Evolutionary conservation across 495 filamentous ascomycete species (phyloP).

Genomic region (Achaetomiella virescens): DNA sequence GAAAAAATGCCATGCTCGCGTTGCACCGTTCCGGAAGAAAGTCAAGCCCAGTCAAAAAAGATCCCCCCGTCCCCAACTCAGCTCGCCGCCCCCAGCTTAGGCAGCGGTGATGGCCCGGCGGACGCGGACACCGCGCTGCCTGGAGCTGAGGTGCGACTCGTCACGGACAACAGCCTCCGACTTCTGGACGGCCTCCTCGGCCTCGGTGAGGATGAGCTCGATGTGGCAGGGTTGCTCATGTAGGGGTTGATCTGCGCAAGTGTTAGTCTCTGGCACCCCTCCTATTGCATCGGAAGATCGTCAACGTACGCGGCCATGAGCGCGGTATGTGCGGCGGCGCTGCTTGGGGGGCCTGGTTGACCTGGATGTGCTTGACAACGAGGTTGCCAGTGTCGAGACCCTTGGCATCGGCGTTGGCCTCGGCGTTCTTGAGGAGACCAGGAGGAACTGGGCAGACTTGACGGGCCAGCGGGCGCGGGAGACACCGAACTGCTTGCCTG

Average conservation of each 20-base stretch:
- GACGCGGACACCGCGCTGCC: constrained; percentile 78
- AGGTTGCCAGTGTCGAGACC: constrained; percentile 96
- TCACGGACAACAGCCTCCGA: constrained; percentile 57
- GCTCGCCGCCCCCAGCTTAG: constrained; percentile 39
- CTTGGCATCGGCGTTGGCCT: constrained; percentile 98
- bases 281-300: constrained; percentile 1
- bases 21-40: constrained; percentile 37
- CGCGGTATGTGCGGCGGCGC: constrained; percentile 95
- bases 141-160: constrained; percentile 61
- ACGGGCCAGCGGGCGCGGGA: constrained; percentile 94
- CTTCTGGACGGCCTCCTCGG: constrained; percentile 86
- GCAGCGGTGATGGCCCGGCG: constrained; percentile 74
- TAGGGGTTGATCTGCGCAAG: constrained; percentile 86
- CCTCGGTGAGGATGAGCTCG: constrained; percentile 98
- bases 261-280: constrained; percentile 23
- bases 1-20: constrained; percentile 37
- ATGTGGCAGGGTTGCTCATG: constrained; percentile 99
- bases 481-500: constrained; percentile 98
- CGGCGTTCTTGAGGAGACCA: constrained; percentile 97
- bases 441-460: constrained; percentile 97
- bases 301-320: constrained; percentile 93
- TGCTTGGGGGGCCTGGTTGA: constrained; percentile 99
- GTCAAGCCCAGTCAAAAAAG: constrained; percentile 33
- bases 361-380: constrained; percentile 98
- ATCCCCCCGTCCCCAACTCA: constrained; percentile 22